Percentiles rank a stretch among this genome's conserved stretches.
Evolutionary conservation across 129 eudicot genomes (phyloP).

Genomic region (Kitagawia praeruptora): DNA sequence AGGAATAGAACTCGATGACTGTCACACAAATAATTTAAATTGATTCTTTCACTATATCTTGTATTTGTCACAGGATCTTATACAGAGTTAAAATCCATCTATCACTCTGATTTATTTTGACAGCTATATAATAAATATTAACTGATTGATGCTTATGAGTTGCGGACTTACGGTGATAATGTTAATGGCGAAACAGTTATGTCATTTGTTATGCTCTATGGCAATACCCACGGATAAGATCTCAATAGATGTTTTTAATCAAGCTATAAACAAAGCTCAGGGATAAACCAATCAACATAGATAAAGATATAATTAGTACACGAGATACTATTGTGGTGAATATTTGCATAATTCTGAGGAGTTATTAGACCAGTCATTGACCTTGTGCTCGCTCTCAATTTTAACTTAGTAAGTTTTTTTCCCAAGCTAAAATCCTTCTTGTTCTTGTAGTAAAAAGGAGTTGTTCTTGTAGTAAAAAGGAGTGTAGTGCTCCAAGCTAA

Average conservation of each 20-base stretch:
- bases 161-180: background rate
- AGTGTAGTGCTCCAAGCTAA: background rate
- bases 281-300: background rate
- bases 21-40: background rate
- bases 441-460: background rate
- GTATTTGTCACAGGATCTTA: background rate
- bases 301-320: background rate
- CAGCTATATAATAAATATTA: background rate
- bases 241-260: background rate
- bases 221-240: background rate
- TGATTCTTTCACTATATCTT: background rate
- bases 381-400: background rate
- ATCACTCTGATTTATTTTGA: background rate
- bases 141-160: background rate
- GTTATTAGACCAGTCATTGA: background rate
- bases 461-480: too few relatives aligned
- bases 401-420: too few relatives aligned
- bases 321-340: background rate
- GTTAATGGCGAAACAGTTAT: background rate
- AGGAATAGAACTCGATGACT: background rate
- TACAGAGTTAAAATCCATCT: background rate
- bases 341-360: background rate
- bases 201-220: too few relatives aligned
- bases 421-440: background rate
- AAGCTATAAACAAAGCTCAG: background rate